Percentiles rank a stretch among this genome's conserved stretches.
Evolutionary conservation across 441 rosid species (phyloP).

Genomic region (Croton setiger): DNA sequence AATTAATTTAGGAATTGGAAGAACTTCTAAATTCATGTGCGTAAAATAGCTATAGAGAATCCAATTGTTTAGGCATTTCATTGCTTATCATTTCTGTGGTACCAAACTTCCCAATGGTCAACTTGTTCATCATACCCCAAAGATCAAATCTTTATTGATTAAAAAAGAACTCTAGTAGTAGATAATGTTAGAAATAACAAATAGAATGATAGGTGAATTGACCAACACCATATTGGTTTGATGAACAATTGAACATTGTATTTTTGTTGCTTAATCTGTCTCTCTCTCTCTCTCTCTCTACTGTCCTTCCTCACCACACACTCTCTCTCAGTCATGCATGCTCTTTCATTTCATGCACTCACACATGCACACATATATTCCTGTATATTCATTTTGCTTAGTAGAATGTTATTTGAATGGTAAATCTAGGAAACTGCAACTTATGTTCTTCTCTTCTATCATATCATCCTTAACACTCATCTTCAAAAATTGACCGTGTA

Average conservation of each 20-base stretch:
- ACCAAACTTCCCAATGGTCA: background rate
- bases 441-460: background rate
- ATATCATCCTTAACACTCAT: background rate
- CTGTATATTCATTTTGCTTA: background rate
- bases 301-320: too few species aligned
- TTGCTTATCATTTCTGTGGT: background rate
- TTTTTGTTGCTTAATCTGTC: background rate
- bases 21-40: background rate
- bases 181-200: too few species aligned
- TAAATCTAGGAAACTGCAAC: background rate
- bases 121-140: too few species aligned
- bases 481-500: constrained; percentile 29
- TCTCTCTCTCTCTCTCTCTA: background rate
- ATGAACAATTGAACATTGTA: too few species aligned
- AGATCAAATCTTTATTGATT: too few species aligned
- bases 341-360: background rate
- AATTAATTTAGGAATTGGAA: background rate
- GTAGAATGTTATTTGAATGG: background rate
- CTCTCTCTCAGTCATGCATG: background rate
- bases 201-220: too few species aligned
- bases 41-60: background rate
- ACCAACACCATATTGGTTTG: too few species aligned
- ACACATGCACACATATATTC: background rate
- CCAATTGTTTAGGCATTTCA: background rate
- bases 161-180: too few species aligned